Evolutionary conservation across 176 grass and related monocot genomes (phyloP), one percentile per base, ranked within the genome.

Genomic region (Calamus simplicifolius): DNA sequence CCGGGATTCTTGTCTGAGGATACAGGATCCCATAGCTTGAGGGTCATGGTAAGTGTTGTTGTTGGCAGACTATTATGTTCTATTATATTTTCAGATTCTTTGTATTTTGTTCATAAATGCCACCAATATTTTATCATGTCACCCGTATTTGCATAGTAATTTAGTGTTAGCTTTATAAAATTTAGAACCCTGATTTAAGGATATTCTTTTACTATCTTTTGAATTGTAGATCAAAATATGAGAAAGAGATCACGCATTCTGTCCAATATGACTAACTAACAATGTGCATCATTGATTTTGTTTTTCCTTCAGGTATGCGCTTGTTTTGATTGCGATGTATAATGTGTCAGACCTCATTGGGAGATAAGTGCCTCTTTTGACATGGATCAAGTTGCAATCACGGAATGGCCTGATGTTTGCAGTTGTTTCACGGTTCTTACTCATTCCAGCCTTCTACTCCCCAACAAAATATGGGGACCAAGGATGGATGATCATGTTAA

Each of bases 1-100:
- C 89, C 84, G 0, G 80, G 93, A 17, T 97, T 97, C 66, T 73
- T 92, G 65, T 88, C 93, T 16, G 93, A 97, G 70, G 87, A 97
- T 56, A 85, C 87, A 10, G 87, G 93, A 5, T 76, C 74, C 49
- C 89, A 93, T 67, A 84, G 84, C 65, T 80, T 97, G 21, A n/a
- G 83, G 92, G 16, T 67, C 83, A 50, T 87, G 80, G 77, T 93
- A 29, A 63, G 72, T 43, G 35, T 43, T 12, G 8, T 10, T 13
- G 35, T 43, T 43, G 35, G 35, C 35, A 0, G 35, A 43, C 35
- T 43, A 43, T 43, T 13, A 43, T 43, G 35, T 43, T 43, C 35
- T 13, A 43, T 43, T 13, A 43, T 43, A 13, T 43, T 43, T 43
- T 43, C 2, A 43, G 35, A 12, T 43, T 43, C 35, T 43, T 43